Conservation (phyloP, 306 rosid genomes). For the Senna siamea region DNA sequence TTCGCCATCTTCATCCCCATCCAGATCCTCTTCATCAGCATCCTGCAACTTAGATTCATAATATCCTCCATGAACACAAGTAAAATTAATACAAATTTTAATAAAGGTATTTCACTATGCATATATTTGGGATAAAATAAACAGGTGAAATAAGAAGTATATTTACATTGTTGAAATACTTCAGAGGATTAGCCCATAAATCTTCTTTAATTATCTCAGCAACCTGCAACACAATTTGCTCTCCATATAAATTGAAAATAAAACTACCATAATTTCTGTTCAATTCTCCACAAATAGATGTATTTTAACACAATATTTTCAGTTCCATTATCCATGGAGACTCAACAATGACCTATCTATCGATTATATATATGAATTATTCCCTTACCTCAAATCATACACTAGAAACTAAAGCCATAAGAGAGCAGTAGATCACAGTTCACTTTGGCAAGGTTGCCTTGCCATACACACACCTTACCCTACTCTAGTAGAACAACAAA, state of each 20-base stretch:
- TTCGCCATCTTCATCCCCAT: conserved; percentile 50
- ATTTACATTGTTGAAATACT: conserved; percentile 68
- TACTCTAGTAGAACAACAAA: too few relatives aligned
- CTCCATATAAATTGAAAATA: neutral
- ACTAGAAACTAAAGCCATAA: neutral
- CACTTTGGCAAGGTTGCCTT: neutral
- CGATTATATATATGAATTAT: neutral
- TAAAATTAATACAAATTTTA: neutral
- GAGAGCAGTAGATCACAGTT: neutral
- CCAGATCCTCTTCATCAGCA: conserved; percentile 63
- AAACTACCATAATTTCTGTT: neutral
- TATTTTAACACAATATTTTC: neutral
- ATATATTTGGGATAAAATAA: neutral
- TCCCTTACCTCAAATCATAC: neutral
- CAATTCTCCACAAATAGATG: neutral
- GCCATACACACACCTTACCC: neutral
- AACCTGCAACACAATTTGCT: conserved; percentile 52
- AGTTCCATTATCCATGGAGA: neutral
- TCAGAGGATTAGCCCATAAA: conserved; percentile 80
- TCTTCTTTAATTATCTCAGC: conserved; percentile 75
- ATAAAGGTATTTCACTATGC: neutral
- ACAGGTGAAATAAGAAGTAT: neutral
- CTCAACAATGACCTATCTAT: neutral
- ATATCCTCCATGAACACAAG: neutral
- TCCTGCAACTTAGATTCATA: conserved; percentile 50